Base-by-base conservation (phyloP, 306 rosid species). In the Elaeagnus macrophylla region DNA sequence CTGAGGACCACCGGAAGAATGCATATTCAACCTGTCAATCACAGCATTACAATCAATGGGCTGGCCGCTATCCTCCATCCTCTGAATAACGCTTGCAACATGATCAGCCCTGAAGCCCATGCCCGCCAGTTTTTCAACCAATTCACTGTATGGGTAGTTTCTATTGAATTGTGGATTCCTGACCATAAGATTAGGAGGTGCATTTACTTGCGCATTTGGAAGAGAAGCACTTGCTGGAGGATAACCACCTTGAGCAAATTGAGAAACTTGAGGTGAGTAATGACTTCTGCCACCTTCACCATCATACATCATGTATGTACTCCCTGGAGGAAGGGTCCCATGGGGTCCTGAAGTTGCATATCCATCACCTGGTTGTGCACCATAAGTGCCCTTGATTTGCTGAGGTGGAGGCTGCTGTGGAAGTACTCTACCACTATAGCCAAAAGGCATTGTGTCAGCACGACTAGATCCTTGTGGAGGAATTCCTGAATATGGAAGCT, bases 31-130 rank as follows among this genome's bases (percentile, higher is more conserved):
- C 80, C 88, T 72, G 78, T 93, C 99, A 10, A 93, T 84, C 60
- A 93, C 94, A 0, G 89, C 72, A 71, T 93, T 93, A 64, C 80
- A 93, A 69, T 93, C 95, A 18, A 87, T 70, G 13, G 95, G 77
- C 54, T 87, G 94, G 13, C 99, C 94, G 47, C 81, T 82, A 55
- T 87, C 99, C 69, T 93, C 99, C 96, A 93, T 81, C 80, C 95
- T 80, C 79, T 84, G 95, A 64, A 93, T 93, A 61, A 93, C 85
- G 11, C 77, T 81, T 2, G 69, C 85, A 61, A 77, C 83, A 20
- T 78, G 89, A 48, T 93, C 99, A 12, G 79, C 72, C 80, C 94
- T 78, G 77, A 75, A 93, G 35, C 99, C 99, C 99, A 93, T 93
- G 88, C 52, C 70, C 38, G 37, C 77, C 71, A 87, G 3, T 63